Conservation (phyloP, 2,329 filamentous ascomycete species). For the Exophiala mesophila region DNA sequence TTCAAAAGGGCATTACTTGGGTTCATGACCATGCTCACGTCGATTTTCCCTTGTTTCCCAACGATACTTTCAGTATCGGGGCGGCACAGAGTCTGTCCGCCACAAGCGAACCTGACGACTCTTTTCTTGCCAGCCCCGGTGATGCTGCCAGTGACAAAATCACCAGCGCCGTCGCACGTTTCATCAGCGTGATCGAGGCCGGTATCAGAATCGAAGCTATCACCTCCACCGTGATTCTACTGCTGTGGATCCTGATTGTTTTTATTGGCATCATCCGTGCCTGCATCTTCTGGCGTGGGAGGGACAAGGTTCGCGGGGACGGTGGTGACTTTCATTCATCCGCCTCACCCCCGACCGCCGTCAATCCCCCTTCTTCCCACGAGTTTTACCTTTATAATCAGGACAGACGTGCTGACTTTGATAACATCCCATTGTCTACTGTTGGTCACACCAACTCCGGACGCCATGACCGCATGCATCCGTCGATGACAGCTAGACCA, state of each 20-base stretch:
- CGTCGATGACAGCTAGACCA: constrained; percentile 2
- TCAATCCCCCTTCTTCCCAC: not conserved
- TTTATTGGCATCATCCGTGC: constrained; percentile 68
- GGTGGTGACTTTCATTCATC: constrained; percentile 41
- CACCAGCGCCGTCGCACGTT: constrained; percentile 65
- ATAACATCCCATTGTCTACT: constrained; percentile 35
- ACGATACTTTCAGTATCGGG: constrained; percentile 78
- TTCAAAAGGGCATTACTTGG: constrained; percentile 91
- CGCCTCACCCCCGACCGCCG: constrained; percentile 13
- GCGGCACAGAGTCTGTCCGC: constrained; percentile 54
- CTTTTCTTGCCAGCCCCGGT: constrained; percentile 74
- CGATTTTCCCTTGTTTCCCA: constrained; percentile 69
- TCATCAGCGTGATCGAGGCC: constrained; percentile 62
- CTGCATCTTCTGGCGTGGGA: constrained; percentile 54
- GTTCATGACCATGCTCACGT: constrained; percentile 82
- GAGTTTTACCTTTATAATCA: constrained; percentile 22
- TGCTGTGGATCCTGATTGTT: constrained; percentile 72
- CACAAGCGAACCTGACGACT: constrained; percentile 49
- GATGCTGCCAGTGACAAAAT: constrained; percentile 75
- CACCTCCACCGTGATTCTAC: constrained; percentile 68
- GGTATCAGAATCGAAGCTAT: constrained; percentile 71
- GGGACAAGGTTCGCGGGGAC: constrained; percentile 58
- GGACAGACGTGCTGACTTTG: constrained; percentile 31
- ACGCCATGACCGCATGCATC: constrained; percentile 16
- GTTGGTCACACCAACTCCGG: constrained; percentile 18